phyloP scores from a whole-genome alignment of 257 asterid species.

The Forsythia suspensa region DNA sequence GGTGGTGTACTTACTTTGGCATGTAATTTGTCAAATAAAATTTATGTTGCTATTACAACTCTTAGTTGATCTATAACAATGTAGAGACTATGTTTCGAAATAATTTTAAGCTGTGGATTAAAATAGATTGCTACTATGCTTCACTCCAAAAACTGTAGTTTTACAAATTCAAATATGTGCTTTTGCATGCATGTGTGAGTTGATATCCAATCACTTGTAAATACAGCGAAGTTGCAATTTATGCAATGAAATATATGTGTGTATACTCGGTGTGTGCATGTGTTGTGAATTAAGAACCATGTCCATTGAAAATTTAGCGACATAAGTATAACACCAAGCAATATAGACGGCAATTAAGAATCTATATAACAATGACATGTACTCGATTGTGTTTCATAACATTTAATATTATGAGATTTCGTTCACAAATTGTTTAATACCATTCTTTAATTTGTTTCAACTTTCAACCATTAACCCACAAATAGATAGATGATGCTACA shows the following conservation, averaged over 20 bases:
- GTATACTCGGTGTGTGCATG: not conserved
- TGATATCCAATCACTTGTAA: not conserved
- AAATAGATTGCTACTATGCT: not conserved
- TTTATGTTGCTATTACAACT: too few relatives aligned
- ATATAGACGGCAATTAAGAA: not conserved
- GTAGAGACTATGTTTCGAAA: not conserved
- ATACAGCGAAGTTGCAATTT: not conserved
- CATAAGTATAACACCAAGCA: not conserved
- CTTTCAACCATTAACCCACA: too few relatives aligned
- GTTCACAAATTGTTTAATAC: too few relatives aligned
- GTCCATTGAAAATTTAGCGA: not conserved
- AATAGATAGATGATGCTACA: too few relatives aligned
- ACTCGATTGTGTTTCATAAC: not conserved
- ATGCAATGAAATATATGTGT: not conserved
- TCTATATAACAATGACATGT: not conserved
- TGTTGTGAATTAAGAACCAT: not conserved
- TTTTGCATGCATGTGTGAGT: not conserved
- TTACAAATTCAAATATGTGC: not conserved
- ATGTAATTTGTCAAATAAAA: too few relatives aligned
- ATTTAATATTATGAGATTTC: not conserved
- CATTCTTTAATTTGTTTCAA: too few relatives aligned
- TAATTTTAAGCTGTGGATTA: not conserved
- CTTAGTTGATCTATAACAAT: too few relatives aligned
- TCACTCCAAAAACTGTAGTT: not conserved
- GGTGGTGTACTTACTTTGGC: too few relatives aligned